Conservation (phyloP, 2,329 filamentous ascomycete genomes). For the Paracoccidioides lutzii region DNA sequence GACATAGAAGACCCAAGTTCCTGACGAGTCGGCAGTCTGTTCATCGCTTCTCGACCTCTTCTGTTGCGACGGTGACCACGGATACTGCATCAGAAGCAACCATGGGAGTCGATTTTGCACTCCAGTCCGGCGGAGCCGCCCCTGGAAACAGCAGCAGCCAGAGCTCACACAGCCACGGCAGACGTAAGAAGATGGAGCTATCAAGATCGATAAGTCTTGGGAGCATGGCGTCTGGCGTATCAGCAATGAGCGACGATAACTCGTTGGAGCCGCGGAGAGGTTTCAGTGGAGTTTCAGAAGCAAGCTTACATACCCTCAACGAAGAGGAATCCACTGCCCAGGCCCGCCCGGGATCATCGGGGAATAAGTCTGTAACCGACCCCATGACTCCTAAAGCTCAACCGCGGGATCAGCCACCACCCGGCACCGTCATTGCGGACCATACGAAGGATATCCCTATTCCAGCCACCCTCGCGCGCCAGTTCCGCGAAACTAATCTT, state of each 20-base stretch:
- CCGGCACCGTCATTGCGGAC: slow-evolving; percentile 76
- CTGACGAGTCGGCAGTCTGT: slow-evolving; percentile 43
- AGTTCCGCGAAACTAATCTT: slow-evolving; percentile 58
- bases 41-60: slow-evolving; percentile 47
- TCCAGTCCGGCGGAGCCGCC: slow-evolving; percentile 67
- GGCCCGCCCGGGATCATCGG: slow-evolving; percentile 27
- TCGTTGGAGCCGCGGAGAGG: slow-evolving; percentile 31
- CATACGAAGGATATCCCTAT: slow-evolving; percentile 85
- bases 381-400: slow-evolving; percentile 60
- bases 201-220: slow-evolving; percentile 73
- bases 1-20: slow-evolving; percentile 41
- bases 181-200: slow-evolving; percentile 37
- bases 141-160: slow-evolving; percentile 31
- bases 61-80: slow-evolving; percentile 40
- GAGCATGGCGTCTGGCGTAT: slow-evolving; percentile 69
- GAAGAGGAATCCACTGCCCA: slow-evolving; percentile 41
- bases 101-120: slow-evolving; percentile 63
- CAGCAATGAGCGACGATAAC: slow-evolving; percentile 40
- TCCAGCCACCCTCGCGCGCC: slow-evolving; percentile 72
- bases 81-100: slow-evolving; percentile 57
- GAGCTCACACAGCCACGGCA: slow-evolving; percentile 22
- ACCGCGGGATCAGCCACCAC: slow-evolving; percentile 40
- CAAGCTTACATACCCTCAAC: slow-evolving; percentile 43
- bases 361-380: slow-evolving; percentile 24
- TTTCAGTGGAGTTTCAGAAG: slow-evolving; percentile 31